A percentile compares a stretch with the other conserved stretches of the same genome.
These are phyloP conservation scores for Termitomyces sp. DNA, from an alignment of 768 basidiomycete species.

Conservation along the genomic window DNA sequence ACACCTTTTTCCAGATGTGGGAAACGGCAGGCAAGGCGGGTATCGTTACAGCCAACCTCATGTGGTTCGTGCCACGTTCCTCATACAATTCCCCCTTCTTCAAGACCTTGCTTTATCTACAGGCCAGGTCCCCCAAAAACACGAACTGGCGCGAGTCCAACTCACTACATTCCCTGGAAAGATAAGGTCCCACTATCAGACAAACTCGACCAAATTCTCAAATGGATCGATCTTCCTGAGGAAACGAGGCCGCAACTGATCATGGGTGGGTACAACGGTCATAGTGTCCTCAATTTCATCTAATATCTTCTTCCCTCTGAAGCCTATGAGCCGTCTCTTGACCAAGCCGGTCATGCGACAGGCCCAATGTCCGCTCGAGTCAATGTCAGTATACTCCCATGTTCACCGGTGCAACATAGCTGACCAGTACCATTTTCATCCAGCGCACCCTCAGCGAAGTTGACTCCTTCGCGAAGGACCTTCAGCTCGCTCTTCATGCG, in stretches of 20 bases:
- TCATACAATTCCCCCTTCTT: not conserved
- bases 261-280: constrained; percentile 40
- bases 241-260: constrained; percentile 75
- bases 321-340: constrained; percentile 85
- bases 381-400: constrained; percentile 46
- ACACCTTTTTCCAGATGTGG: constrained; percentile 67
- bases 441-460: constrained; percentile 65
- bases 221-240: constrained; percentile 81
- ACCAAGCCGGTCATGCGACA: constrained; percentile 76
- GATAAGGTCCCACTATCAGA: constrained; percentile 59
- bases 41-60: constrained; percentile 77
- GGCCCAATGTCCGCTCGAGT: constrained; percentile 69
- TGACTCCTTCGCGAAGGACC: constrained; percentile 69
- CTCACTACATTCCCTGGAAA: constrained; percentile 81
- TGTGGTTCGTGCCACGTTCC: constrained; percentile 65
- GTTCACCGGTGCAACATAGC: not conserved
- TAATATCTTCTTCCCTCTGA: constrained; percentile 3
- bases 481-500: constrained; percentile 58
- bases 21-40: constrained; percentile 77
- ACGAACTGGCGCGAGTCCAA: constrained; percentile 56
- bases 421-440: not conserved
- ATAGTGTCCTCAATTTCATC: constrained; percentile 3
- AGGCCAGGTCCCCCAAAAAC: constrained; percentile 87
- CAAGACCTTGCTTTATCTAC: not conserved
- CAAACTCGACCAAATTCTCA: constrained; percentile 74